Evolutionary conservation across 2,329 filamentous ascomycete species (phyloP), one percentile per base, ranked within the genome.

Genomic region (Nemania abortiva): DNA sequence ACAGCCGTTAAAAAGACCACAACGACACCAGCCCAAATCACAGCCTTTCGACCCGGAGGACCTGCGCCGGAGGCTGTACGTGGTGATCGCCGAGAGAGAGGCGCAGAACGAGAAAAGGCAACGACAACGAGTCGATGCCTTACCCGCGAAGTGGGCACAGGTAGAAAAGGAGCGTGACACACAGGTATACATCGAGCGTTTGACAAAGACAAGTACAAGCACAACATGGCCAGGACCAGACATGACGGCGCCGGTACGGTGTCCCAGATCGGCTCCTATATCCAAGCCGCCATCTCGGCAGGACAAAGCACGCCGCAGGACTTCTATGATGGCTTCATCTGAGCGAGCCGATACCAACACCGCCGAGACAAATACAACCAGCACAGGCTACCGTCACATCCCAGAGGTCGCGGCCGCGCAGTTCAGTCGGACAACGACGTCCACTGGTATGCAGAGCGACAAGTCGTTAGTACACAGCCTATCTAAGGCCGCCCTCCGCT

Each of bases 371-470:
- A 31, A 53, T 15, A 55, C 69, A 54, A 47, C 42, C 1, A 53
- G 29, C 31, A 37, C 52, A 22, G 29, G 53, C 15, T 85, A 88
- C 70, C 85, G 81, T 42, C 85, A 89, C 72, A 78, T 88, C 1
- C 88, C 88, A 15, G 81, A 82, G 61, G 82, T 86, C 42, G 88
- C 88, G 0, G 87, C 87, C 1, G 75, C 82, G 13, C 86, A 89
- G 66, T 90, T 89, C 73, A 79, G 83, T 10, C 79, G 82, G 52
- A 89, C 88, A 0, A 84, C 87, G 0, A 87, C 86, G 1, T 79
- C 82, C 18, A 82, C 83, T 22, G 73, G 75, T 49, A 78, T 80
- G 75, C 78, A 65, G 18, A 13, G 78, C 29, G 77, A 83, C 57
- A 74, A 75, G 6, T 71, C 74, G 29, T 75, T 80, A 10, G 76